Evolutionary conservation across 176 grass and related monocot species (phyloP).

Genomic region (Carex pumila): DNA sequence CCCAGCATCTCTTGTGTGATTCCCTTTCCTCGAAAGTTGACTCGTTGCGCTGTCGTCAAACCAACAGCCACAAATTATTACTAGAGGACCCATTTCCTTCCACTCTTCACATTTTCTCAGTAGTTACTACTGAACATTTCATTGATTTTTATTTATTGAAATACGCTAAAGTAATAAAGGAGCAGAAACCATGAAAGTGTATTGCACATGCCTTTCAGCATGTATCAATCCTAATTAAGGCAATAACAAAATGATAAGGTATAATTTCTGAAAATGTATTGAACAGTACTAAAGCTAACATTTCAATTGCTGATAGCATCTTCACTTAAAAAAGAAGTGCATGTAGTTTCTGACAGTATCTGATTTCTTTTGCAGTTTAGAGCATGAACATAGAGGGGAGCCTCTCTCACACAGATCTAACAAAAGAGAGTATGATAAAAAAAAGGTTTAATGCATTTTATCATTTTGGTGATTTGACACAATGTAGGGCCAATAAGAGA

Average conservation of each 20-base stretch:
- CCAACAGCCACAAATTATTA: too few relatives aligned
- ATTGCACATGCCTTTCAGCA: background rate
- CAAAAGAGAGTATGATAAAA: background rate
- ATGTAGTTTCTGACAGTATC: background rate
- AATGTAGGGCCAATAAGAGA: background rate
- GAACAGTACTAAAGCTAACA: background rate
- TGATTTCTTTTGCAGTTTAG: background rate
- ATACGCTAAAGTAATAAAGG: background rate
- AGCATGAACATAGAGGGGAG: background rate
- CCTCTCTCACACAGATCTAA: background rate
- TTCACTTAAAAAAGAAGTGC: background rate
- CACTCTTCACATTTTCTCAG: background rate
- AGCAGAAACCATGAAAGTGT: background rate
- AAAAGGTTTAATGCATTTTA: background rate
- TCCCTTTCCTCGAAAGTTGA: too few relatives aligned
- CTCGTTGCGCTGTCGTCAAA: too few relatives aligned
- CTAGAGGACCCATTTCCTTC: too few relatives aligned
- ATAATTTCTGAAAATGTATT: background rate
- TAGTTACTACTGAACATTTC: background rate
- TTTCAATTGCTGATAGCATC: background rate
- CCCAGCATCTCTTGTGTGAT: too few relatives aligned
- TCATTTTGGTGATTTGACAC: conserved; percentile 11
- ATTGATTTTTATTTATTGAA: background rate
- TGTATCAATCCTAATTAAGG: background rate
- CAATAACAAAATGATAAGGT: background rate